Conservation (phyloP, 441 rosid species). For the Cnidoscolus chayamansa region DNA sequence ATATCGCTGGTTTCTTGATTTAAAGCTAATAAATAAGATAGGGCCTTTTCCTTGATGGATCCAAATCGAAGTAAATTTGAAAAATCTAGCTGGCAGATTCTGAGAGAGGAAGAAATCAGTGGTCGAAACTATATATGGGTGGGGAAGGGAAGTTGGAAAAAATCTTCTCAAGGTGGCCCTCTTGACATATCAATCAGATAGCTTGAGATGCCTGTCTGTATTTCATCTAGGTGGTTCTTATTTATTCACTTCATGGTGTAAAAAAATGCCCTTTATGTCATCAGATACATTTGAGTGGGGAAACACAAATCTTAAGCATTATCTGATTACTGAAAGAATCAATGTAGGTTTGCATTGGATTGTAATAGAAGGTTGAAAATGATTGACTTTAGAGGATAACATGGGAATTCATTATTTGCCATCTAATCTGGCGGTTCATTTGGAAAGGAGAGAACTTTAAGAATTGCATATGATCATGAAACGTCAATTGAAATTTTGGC, state of each 20-base stretch:
- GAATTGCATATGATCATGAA: no score
- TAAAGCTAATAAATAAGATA: neutral
- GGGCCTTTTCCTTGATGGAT: neutral
- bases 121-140: neutral
- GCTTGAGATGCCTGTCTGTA: neutral
- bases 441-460: no score
- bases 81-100: neutral
- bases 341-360: no score
- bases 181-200: neutral
- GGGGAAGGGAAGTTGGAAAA: constrained; percentile 3
- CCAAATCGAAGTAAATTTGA: neutral
- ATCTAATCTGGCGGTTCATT: no score
- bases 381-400: no score
- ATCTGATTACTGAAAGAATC: neutral
- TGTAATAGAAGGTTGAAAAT: no score
- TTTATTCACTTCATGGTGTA: neutral
- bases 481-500: no score
- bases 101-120: neutral
- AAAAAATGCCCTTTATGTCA: neutral
- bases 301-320: constrained; percentile 2
- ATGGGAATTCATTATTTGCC: no score
- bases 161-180: neutral
- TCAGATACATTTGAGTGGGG: neutral
- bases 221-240: neutral
- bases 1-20: constrained; percentile 3